Evolutionary conservation across 1,284 basidiomycete species (phyloP), one percentile per base, ranked within the genome.

Genomic region (Mycena sp.): DNA sequence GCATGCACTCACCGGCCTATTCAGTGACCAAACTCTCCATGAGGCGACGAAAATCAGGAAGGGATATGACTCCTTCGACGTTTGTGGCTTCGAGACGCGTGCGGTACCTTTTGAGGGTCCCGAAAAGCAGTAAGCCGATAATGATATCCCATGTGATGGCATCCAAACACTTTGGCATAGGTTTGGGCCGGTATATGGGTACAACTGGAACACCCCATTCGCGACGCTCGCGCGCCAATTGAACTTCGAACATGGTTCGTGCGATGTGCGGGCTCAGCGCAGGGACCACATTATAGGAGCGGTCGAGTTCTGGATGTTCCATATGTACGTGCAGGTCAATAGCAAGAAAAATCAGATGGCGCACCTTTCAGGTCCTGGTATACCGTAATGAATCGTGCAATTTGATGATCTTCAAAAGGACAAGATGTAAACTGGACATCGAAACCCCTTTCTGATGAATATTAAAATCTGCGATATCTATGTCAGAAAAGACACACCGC

Each of bases 21-120:
- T 73, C 72, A 1, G 54, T 58, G 57, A 73, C 40, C 52, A 73
- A 61, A 6, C 60, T 49, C 26, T 43, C 35, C 64, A 73, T 67
- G 45, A 69, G 23, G 21, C 55, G 53, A 9, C 65, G 53, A 35
- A 70, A 73, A 5, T 69, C 70, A 1, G 62, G 55, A 4, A 71
- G 55, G 7, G 69, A 63, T 23, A 68, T 59, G 16, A 40, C 37
- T 9, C 65, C 63, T 19, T 67, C 67, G 0, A 55, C 54, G 6
- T 44, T 10, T 23, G 67, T 65, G 17, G 58, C 59, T 48, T 59
- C 46, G 12, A 72, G 54, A 19, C 70, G 54, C 23, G 28, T 56
- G 17, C 59, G 56, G 45, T 73, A 73, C 40, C 63, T 72, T 32
- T 57, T 50, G n/a, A 69, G 72, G 25, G 65, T 35, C 9, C 56